Conservation (phyloP, 2,329 filamentous ascomycete species). For the Fulvia fulva region DNA sequence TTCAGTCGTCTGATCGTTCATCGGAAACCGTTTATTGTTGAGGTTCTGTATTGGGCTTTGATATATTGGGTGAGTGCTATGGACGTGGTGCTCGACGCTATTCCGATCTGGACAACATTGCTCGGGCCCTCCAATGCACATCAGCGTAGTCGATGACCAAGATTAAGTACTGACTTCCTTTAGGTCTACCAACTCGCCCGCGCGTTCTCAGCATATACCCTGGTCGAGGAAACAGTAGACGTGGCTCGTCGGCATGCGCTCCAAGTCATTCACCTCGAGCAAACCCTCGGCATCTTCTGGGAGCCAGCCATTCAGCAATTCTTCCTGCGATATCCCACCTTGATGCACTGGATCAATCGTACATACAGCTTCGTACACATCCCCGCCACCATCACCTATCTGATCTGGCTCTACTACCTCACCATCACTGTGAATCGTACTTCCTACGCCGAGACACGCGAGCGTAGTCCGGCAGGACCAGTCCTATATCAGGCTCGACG, state of each 20-base stretch:
- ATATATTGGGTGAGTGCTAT: conserved; percentile 37
- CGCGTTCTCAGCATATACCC: conserved; percentile 65
- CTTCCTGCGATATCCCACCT: conserved; percentile 51
- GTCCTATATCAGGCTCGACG: conserved; percentile 54
- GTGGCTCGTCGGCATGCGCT: conserved; percentile 66
- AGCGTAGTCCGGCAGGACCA: conserved; percentile 46
- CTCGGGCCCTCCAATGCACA: neutral
- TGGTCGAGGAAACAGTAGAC: conserved; percentile 64
- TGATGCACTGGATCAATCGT: conserved; percentile 68
- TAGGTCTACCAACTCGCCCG: conserved; percentile 66
- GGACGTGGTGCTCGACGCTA: neutral
- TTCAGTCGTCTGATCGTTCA: conserved; percentile 59
- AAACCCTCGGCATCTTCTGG: conserved; percentile 61
- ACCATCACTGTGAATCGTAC: conserved; percentile 58
- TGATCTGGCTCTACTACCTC: conserved; percentile 64
- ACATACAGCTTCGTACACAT: conserved; percentile 76
- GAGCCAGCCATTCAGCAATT: conserved; percentile 60
- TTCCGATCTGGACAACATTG: too few relatives aligned
- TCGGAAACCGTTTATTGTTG: conserved; percentile 67
- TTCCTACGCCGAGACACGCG: conserved; percentile 24
- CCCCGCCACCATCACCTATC: conserved; percentile 68
- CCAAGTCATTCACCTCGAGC: conserved; percentile 63
- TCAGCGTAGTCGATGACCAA: neutral
- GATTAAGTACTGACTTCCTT: conserved; percentile 34
- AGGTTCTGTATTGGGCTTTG: conserved; percentile 73